Base-by-base conservation (phyloP, 331 rosid genomes). In the Dryas integrifolia region DNA sequence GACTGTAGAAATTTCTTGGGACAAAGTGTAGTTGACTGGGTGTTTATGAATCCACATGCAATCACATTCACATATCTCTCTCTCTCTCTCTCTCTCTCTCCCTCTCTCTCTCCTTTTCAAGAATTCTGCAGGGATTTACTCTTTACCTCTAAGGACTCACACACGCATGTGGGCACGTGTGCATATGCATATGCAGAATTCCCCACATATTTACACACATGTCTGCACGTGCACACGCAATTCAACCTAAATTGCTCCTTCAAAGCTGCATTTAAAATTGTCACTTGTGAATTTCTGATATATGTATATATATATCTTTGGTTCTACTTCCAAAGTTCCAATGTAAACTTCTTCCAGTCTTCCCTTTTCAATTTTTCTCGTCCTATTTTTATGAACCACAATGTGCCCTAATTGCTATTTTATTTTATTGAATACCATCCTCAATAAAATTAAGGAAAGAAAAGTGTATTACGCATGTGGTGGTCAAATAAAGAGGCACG, bases 151-250 rank as follows among this genome's bases (percentile, higher is more conserved):
- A 39, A 65, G 76, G 67, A 71, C 85, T 74, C 83, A 80, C 92
- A 86, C 82, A 73, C 26, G 77, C 97, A 87, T 76, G 97, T 91
- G 96, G 15, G 91, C 97, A 93, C 96, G 96, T 90, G 94, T 93
- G 88, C 85, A 51, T 90, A 77, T 74, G 73, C 82, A 82, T 81
- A 70, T 83, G 91, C 86, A 85, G 83, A 70, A 72, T 83, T 89
- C 89, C 88, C 94, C 91, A 83, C 89, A 84, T 81, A 89, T 86
- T 89, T 86, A 79, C 86, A 90, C 97, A 93, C 98, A 87, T 90
- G 95, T 84, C 53, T 86, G 88, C 98, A 93, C 98, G 97, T 93
- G 96, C 88, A 85, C 95, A 82, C 85, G 92, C 89, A 87, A 87
- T 91, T 79, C 79, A 66, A 84, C 84, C 80, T 70, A 69, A 79